A percentile compares a stretch with the other conserved stretches of the same genome.
Evolutionary conservation across 2,329 filamentous ascomycete genomes (phyloP).

Genomic region (Calonectria montana): DNA sequence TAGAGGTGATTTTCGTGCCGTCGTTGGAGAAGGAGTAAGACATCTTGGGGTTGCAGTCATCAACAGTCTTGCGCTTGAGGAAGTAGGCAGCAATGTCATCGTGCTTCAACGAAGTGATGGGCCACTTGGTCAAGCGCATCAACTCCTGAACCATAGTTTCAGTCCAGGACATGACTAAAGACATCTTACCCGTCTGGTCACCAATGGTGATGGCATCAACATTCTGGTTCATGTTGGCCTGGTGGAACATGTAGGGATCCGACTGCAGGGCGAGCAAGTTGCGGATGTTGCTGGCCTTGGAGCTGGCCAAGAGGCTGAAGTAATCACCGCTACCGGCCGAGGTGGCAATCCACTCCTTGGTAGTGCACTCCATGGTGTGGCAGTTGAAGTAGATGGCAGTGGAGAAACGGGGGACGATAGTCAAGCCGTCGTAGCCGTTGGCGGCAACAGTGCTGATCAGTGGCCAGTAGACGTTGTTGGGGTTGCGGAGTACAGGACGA

Average conservation of each 20-base stretch:
- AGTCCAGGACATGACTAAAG: constrained; percentile 30
- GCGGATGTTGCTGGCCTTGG: constrained; percentile 25
- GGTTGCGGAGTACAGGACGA: constrained; percentile 16
- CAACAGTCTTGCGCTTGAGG: constrained; percentile 26
- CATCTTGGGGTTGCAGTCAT: constrained; percentile 26
- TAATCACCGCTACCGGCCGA: constrained; percentile 26
- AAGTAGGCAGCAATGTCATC: constrained; percentile 31
- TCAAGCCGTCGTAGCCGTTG: constrained; percentile 29
- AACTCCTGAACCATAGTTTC: constrained; percentile 33
- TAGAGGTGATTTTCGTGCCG: constrained; percentile 12
- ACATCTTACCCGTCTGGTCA: constrained; percentile 28
- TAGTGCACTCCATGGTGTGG: constrained; percentile 27
- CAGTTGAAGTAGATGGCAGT: constrained; percentile 35
- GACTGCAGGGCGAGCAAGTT: constrained; percentile 25
- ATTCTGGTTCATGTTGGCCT: constrained; percentile 30
- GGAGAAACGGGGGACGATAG: constrained; percentile 28
- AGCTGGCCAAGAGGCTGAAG: constrained; percentile 17
- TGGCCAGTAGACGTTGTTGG: constrained; percentile 25
- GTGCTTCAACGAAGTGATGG: constrained; percentile 28
- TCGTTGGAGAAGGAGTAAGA: constrained; percentile 24
- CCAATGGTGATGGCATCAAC: constrained; percentile 27
- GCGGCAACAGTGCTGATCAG: constrained; percentile 25
- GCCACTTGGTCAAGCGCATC: constrained; percentile 31
- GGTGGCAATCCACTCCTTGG: constrained; percentile 30
- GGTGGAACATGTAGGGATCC: constrained; percentile 36